Conservation (phyloP, 164 flowering plant species). For the Echeveria elegans region DNA sequence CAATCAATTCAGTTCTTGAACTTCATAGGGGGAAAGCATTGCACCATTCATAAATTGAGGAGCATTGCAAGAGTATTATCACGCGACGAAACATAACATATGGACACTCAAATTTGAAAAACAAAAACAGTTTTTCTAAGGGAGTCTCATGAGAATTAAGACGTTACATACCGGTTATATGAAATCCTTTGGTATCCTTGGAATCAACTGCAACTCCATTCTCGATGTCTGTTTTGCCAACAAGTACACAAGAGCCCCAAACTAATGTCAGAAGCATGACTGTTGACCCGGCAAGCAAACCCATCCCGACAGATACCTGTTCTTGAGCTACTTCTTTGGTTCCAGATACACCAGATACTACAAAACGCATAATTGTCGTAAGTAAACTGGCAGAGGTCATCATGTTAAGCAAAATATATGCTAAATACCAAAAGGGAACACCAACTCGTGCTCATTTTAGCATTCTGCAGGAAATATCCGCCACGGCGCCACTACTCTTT, state of each 20-base stretch:
- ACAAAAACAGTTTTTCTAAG: too few relatives aligned
- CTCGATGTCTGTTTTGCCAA: slow-evolving; percentile 71
- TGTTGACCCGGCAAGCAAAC: slow-evolving; percentile 93
- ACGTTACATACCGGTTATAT: slow-evolving; percentile 39
- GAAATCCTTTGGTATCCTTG: slow-evolving; percentile 25
- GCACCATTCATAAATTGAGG: not conserved
- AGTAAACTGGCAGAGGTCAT: not conserved
- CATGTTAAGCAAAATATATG: too few relatives aligned
- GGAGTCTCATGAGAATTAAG: not conserved
- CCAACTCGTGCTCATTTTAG: too few relatives aligned
- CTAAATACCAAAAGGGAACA: too few relatives aligned
- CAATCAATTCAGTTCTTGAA: not conserved
- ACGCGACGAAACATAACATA: not conserved
- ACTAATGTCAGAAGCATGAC: slow-evolving; percentile 81
- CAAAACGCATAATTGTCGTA: not conserved
- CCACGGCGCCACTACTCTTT: too few relatives aligned
- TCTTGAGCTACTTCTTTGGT: slow-evolving; percentile 61
- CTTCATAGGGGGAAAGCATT: not conserved
- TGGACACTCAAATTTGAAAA: not conserved
- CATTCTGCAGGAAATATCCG: too few relatives aligned
- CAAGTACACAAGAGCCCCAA: slow-evolving; percentile 86
- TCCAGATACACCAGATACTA: slow-evolving; percentile 94
- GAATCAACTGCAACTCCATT: slow-evolving; percentile 40
- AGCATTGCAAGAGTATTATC: not conserved
- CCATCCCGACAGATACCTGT: slow-evolving; percentile 95